Evolutionary conservation across 495 filamentous ascomycete genomes (phyloP), one percentile per base, ranked within the genome.

Genomic region (Penicillium ochrochloron): DNA sequence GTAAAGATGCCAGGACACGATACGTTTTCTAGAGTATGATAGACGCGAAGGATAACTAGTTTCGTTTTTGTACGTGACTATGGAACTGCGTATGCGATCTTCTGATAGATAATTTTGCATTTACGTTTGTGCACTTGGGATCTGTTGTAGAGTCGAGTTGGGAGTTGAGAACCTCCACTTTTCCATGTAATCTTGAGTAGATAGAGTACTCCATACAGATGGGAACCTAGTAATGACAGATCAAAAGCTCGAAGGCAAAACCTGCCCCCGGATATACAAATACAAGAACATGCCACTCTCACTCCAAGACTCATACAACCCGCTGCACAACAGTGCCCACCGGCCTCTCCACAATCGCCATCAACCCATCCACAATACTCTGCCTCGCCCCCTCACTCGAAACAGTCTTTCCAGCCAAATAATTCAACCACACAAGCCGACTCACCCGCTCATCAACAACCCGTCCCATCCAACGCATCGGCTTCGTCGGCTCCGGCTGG

Each of bases 291-390:
- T n/a, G 23, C 1, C 48, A 29, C 31, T 52, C 48, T 52, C 48
- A 51, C 0, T 2, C 9, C 25, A 17, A 31, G 15, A 37, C 41
- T 73, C 66, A 86, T 57, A 83, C 65, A 17, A 96, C 89, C 75
- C 89, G 90, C 59, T 90, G 85, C 27, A 88, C 89, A 9, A 97
- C 86, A 0, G 92, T 96, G 9, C 94, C 94, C 51, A 96, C 85
- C 0, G 95, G 95, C 67, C 95, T 77, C 79, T 94, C 92, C 17
- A 94, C 94, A 78, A 97, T 86, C 60, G 86, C 88, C 85, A 97
- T 88, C 57, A 96, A 81, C 0, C 95, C 95, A 42, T 97, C 89
- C 5, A 97, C 90, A 60, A 99, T 88, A 59, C 84, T 93, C 80
- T 86, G 82, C 64, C 95, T 83, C 31, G 92, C 90, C 7, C 84